Percentiles rank a stretch among this genome's conserved stretches.
Conservation (phyloP, 805 yeast species). For the Metschnikowia henanensis region DNA sequence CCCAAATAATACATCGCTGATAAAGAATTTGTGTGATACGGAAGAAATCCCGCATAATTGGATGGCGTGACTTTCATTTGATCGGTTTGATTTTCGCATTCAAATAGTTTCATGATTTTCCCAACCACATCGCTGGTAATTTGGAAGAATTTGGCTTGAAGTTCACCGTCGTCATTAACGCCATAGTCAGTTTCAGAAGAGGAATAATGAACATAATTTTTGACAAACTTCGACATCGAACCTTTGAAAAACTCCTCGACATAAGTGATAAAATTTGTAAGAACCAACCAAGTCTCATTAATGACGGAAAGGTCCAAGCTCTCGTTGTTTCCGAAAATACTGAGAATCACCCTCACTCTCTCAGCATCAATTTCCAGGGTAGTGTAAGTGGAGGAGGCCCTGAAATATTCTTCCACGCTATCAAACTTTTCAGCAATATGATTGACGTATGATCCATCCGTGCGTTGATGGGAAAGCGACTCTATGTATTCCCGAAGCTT, state of each 20-base stretch:
- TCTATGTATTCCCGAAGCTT: conserved; percentile 37
- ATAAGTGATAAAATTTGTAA: conserved; percentile 35
- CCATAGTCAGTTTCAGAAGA: conserved; percentile 21
- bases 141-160: conserved; percentile 27
- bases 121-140: conserved; percentile 27
- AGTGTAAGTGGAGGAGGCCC: conserved; percentile 26
- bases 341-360: conserved; percentile 27
- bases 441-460: conserved; percentile 35
- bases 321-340: conserved; percentile 38
- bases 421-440: conserved; percentile 41
- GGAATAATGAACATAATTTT: conserved; percentile 38
- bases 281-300: conserved; percentile 45
- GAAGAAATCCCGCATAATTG: conserved; percentile 37
- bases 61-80: conserved; percentile 38
- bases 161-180: conserved; percentile 31
- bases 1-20: conserved; percentile 39
- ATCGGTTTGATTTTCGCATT: conserved; percentile 25
- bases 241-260: conserved; percentile 31
- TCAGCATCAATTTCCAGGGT: conserved; percentile 27
- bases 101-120: conserved; percentile 31
- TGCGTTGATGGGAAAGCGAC: conserved; percentile 31
- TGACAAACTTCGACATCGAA: conserved; percentile 34
- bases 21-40: conserved; percentile 40
- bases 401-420: conserved; percentile 35
- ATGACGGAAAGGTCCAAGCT: conserved; percentile 41